A percentile compares a stretch with the other conserved stretches of the same genome.
Evolutionary conservation across 495 filamentous ascomycete genomes (phyloP).

Genomic region (Podospora pseudopauciseta): DNA sequence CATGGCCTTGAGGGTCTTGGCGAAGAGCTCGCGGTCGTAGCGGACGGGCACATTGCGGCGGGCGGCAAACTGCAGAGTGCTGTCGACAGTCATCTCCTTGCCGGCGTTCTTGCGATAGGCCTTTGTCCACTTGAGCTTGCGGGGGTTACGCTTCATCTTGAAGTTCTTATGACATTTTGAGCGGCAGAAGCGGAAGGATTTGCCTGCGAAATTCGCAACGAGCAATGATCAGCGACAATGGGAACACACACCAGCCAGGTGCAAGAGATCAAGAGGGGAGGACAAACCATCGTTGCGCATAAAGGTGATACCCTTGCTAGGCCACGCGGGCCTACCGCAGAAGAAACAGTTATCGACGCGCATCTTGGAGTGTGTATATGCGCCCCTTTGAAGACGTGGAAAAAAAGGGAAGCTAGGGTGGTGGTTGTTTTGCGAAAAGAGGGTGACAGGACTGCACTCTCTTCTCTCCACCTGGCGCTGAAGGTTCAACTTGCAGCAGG

Average conservation of each 20-base stretch:
- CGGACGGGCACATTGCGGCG: conserved; percentile 91
- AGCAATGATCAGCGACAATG: background rate
- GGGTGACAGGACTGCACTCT: background rate
- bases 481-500: background rate
- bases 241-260: background rate
- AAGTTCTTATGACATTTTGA: conserved; percentile 97
- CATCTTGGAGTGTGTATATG: conserved; percentile 30
- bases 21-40: conserved; percentile 88
- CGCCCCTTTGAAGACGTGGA: background rate
- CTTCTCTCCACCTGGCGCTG: conserved; percentile 2
- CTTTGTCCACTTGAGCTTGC: conserved; percentile 86
- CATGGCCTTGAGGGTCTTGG: conserved; percentile 87
- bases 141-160: conserved; percentile 90
- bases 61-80: conserved; percentile 83
- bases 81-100: conserved; percentile 94
- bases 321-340: conserved; percentile 80
- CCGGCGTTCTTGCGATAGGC: conserved; percentile 71
- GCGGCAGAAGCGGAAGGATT: conserved; percentile 70
- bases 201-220: conserved; percentile 38
- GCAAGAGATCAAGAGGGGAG: conserved; percentile 45
- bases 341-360: conserved; percentile 83
- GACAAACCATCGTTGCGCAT: conserved; percentile 65
- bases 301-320: conserved; percentile 79
- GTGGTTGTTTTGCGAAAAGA: background rate
- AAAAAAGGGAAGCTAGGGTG: background rate